Base-by-base conservation (phyloP, 225 moss, liverwort and hornwort species). In the Physcomitrium patens region DNA sequence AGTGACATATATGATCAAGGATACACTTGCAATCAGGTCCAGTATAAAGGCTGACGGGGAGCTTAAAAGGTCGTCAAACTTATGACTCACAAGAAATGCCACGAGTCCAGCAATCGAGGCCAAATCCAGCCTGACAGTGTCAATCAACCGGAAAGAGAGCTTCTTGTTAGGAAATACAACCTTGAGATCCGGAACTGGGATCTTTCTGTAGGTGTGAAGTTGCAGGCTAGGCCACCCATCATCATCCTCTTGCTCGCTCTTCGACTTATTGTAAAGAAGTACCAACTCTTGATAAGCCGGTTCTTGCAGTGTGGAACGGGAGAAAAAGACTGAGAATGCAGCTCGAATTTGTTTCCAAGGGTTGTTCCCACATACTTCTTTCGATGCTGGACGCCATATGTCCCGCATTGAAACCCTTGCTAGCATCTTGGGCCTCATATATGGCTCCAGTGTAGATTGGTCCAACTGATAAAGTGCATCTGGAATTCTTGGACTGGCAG, bases 101-200 rank as follows among this genome's bases (percentile, higher is more conserved):
- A 90, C 77, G 7, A 96, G 87, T 55, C 96, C 96, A 52, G 84
- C 86, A 71, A 96, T 73, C 27, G 96, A 86, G 16, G 96, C 93
- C 10, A 93, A 75, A 74, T 96, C 96, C 0, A 96, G 90, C 50
- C 87, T 62, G 55, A 96, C 93, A 3, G 90, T 91, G 68, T 96
- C 96, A 15, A 96, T 85, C 74, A 91, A 74, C 70, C 96, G 89
- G 68, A 90, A 96, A 10, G 89, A 93, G 60, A 96, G 93, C 76
- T 93, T 93, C 78, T 96, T 96, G 82, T 82, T 90, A 3, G 96
- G 96, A 66, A 96, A 96, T 27, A 96, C 89, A 27, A 96, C 96
- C 89, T 93, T 96, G 17, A 96, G 93, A 70, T 93, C 96, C 24
- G 96, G 91, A 60, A 96, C 82, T 42, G 96, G 91, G 17, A 96